phyloP scores from a whole-genome alignment of 768 basidiomycete species.

The Lyophyllum atratum region DNA sequence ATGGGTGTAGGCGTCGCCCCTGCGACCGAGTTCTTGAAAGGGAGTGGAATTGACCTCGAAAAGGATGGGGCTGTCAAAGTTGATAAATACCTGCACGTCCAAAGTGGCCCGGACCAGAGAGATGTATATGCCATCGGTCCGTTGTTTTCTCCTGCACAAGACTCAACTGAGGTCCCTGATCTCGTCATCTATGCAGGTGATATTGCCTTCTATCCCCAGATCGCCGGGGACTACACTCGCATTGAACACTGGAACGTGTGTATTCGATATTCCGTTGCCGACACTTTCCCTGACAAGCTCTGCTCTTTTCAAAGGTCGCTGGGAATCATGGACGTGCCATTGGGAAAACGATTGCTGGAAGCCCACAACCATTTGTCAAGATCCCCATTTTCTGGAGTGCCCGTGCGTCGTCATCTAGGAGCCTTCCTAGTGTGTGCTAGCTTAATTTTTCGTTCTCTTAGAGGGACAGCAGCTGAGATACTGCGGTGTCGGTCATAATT shows the following conservation, averaged over 20 bases:
- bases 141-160: constrained; percentile 9
- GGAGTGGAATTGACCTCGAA: constrained; percentile 69
- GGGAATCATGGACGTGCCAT: constrained; percentile 84
- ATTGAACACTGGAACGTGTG: constrained; percentile 93
- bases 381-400: constrained; percentile 91
- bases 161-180: neutral
- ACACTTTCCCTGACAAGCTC: neutral
- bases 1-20: constrained; percentile 89
- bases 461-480: constrained; percentile 89
- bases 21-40: constrained; percentile 77
- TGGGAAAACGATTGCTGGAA: constrained; percentile 74
- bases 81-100: constrained; percentile 71
- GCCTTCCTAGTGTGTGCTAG: neutral
- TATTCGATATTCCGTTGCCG: neutral
- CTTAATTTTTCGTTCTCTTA: constrained; percentile 23
- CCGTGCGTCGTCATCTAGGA: constrained; percentile 48
- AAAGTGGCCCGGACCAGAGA: constrained; percentile 38
- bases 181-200: constrained; percentile 49
- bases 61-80: constrained; percentile 78
- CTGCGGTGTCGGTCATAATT: constrained; percentile 69
- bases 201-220: constrained; percentile 78
- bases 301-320: constrained; percentile 54
- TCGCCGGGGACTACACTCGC: constrained; percentile 51
- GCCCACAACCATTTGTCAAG: constrained; percentile 70
- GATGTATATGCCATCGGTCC: constrained; percentile 73